Percentiles rank a stretch among this genome's conserved stretches.
phyloP scores from a whole-genome alignment of 805 yeast genomes.

The Wickerhamiella musiphila region DNA sequence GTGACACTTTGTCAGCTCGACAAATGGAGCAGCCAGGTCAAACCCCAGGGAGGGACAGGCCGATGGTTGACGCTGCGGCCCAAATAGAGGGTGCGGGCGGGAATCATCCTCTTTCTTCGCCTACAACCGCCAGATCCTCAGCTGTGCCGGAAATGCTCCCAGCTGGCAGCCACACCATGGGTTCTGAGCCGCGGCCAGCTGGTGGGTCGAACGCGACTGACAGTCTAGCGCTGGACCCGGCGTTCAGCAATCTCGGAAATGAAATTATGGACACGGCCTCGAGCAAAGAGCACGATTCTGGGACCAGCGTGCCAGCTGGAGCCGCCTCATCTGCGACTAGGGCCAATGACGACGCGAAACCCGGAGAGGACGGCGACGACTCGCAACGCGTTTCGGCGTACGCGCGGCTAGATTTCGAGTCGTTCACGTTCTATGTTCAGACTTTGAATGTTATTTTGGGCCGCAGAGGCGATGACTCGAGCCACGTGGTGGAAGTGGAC shows the following conservation, averaged over 20 bases:
- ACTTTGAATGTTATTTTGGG: slow-evolving; percentile 89
- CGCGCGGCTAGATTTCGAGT: slow-evolving; percentile 62
- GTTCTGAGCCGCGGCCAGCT: too few species aligned
- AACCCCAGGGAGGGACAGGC: not conserved
- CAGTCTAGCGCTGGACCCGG: not conserved
- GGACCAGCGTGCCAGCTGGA: too few species aligned
- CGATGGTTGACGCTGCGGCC: not conserved
- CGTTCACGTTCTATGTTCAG: slow-evolving; percentile 88
- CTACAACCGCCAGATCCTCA: too few species aligned
- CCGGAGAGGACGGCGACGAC: slow-evolving; percentile 6
- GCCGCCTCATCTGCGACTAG: slow-evolving; percentile 6
- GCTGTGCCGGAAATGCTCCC: too few species aligned
- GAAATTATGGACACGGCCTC: too few species aligned
- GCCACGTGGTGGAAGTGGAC: slow-evolving; percentile 40
- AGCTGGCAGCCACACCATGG: too few species aligned
- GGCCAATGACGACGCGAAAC: slow-evolving; percentile 4
- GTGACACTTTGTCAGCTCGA: not conserved
- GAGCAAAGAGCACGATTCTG: too few species aligned
- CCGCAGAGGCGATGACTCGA: slow-evolving; percentile 61
- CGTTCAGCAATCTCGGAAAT: too few species aligned
- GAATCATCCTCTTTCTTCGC: too few species aligned
- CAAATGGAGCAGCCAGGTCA: slow-evolving; percentile 1
- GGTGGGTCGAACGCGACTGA: slow-evolving; percentile 2
- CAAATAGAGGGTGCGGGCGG: too few species aligned
- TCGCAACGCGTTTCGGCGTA: slow-evolving; percentile 26